phyloP scores from a whole-genome alignment of 2,329 filamentous ascomycete genomes.

The Dothistroma pini region DNA sequence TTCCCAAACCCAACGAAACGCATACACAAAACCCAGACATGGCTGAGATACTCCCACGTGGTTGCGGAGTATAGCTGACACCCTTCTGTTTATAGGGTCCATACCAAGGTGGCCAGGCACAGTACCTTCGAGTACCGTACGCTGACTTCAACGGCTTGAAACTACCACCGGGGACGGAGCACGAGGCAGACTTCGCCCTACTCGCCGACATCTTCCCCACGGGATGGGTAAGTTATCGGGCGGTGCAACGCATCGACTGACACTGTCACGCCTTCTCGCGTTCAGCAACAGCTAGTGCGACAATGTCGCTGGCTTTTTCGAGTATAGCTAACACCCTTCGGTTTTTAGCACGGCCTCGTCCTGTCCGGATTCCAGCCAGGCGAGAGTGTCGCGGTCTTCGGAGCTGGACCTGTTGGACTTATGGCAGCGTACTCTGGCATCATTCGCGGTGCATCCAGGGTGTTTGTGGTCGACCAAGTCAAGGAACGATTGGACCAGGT shows the following conservation, averaged over 20 bases:
- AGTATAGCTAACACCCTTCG: neutral
- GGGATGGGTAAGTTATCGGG: neutral
- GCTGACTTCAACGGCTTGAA: constrained; percentile 65
- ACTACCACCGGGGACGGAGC: constrained; percentile 57
- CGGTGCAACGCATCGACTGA: neutral
- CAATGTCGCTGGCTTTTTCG: neutral
- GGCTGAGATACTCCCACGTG: neutral
- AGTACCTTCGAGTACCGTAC: constrained; percentile 62
- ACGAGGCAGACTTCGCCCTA: constrained; percentile 58
- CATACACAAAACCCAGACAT: too few relatives aligned
- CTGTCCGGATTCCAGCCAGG: constrained; percentile 58
- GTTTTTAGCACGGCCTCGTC: constrained; percentile 51
- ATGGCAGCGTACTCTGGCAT: constrained; percentile 64
- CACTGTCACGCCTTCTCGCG: too few relatives aligned
- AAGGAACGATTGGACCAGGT: constrained; percentile 57
- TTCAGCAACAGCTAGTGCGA: too few relatives aligned
- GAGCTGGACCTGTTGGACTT: constrained; percentile 57
- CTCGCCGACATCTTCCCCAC: constrained; percentile 48
- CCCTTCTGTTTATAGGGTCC: constrained; percentile 38
- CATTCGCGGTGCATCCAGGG: constrained; percentile 57
- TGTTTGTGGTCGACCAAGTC: constrained; percentile 62
- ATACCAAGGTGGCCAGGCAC: constrained; percentile 56
- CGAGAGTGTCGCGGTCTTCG: constrained; percentile 62
- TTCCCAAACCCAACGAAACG: too few relatives aligned
- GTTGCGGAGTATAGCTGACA: neutral